Base-by-base conservation (phyloP, 2,329 filamentous ascomycete species). In the Cladobotryum mycophilum region DNA sequence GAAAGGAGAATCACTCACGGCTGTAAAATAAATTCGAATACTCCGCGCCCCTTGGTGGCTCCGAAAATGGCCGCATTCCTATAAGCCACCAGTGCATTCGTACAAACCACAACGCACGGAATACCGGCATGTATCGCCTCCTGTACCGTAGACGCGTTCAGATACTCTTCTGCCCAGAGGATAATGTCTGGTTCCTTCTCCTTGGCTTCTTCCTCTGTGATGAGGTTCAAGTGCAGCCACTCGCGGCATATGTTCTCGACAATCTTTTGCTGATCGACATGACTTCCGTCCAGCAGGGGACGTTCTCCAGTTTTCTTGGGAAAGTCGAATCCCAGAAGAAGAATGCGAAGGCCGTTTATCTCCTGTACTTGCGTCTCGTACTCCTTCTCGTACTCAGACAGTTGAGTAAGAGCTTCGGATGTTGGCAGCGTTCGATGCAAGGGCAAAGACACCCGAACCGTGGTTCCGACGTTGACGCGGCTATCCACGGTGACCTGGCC, bases 401-500 rank as follows among this genome's bases (percentile, higher is more conserved):
- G 14, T 2, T 35, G n/a, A 1, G 45, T 38, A 8, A 37, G 20
- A 40, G 22, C 41, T 33, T 51, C 52, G 12, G 52, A 34, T 4
- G 48, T 45, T 13, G 42, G 48, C 1, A 43, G 15, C 9, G 56
- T 33, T 17, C 35, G 30, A 18, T 48, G 45, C 14, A 72, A 54
- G 0, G 66, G 67, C 1, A 71, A 40, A 3, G 54, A 61, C 3
- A 71, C 68, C 0, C 56, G 59, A 2, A 70, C 64, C 1, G 58
- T 67, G 2, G 71, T 73, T 0, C 72, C 72, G 1, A 60, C 52
- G 2, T 64, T 65, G 3, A 67, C 45, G 4, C 60, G 59, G 38
- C 68, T 84, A 49, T 73, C 71, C 9, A 88, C 73, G 2, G 76
- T 70, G 37, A 88, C 79, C 2, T 70, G 71, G 0, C 84, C 84